Base-by-base conservation (phyloP, 2,329 filamentous ascomycete species). In the Dichotomopilus funicola region DNA sequence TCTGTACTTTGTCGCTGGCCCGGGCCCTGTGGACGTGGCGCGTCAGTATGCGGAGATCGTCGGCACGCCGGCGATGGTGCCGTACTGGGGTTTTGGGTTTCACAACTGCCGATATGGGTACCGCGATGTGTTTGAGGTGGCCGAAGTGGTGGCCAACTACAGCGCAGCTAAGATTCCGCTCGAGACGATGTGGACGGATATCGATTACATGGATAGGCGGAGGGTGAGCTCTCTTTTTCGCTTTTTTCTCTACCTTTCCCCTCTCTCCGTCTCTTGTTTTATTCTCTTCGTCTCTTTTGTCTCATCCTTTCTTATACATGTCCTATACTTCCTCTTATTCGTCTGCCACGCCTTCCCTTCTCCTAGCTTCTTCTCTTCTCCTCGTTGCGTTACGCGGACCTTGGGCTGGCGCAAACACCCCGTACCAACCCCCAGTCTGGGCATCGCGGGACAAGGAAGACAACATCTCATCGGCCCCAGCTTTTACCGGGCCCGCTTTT, bases 121-220 rank as follows among this genome's bases (percentile, higher is more conserved):
- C 57, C 78, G 63, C 71, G 83, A 87, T 63, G 78, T 81, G 12
- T 87, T 78, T 60, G 78, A 81, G 51, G 80, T 87, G 4, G 84
- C 84, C 13, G 85, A 86, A 58, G 84, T 84, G 0, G 78, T 88
- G 0, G 78, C 79, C 53, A 88, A 87, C 69, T 88, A 88, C 67
- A 84, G 80, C 27, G 71, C 75, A 35, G 82, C 84, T 4, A 72
- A 71, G 1, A 88, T 89, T 56, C 85, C 86, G 0, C 71, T 89
- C 0, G 86, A 89, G 66, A 83, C 81, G 1, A 85, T 85, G 80
- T 86, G 81, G 81, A 86, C 81, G 4, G 81, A 83, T 61, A 83
- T 83, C 53, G 79, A 83, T 64, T 82, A 83, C 63, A 82, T 83
- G 79, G 71, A 79, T 53, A 61, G 66, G 13, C 74, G 83, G 57